A percentile compares a stretch with the other conserved stretches of the same genome.
phyloP scores from a whole-genome alignment of 176 grass and related monocot species.

The Typha latifolia region DNA sequence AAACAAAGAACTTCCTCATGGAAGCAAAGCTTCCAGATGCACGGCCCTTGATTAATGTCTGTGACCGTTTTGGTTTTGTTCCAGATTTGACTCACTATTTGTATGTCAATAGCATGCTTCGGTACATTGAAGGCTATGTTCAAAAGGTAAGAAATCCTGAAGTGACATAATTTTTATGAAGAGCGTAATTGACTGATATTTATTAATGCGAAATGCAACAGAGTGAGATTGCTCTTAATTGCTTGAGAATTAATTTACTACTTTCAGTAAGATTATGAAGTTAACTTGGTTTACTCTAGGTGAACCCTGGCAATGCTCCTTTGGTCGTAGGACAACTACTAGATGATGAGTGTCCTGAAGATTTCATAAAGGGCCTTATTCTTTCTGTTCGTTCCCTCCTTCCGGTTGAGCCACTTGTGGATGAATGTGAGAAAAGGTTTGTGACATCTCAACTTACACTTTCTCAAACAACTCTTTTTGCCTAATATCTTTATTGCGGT shows the following conservation, averaged over 20 bases:
- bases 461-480: neutral
- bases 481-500: conserved; percentile 11
- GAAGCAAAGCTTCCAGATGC: conserved; percentile 97
- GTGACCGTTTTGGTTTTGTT: conserved; percentile 94
- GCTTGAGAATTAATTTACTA: neutral
- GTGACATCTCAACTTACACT: neutral
- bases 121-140: conserved; percentile 98
- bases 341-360: conserved; percentile 96
- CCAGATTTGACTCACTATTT: conserved; percentile 93
- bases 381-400: conserved; percentile 85
- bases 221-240: neutral
- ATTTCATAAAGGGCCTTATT: conserved; percentile 98
- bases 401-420: conserved; percentile 87
- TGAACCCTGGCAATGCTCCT: conserved; percentile 88
- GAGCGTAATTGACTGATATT: neutral
- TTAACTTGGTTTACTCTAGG: conserved; percentile 34
- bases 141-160: conserved; percentile 54
- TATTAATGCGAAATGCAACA: neutral
- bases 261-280: neutral
- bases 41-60: conserved; percentile 88
- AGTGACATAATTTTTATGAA: too few species aligned
- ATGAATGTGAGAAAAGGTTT: conserved; percentile 94
- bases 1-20: conserved; percentile 97
- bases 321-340: conserved; percentile 87
- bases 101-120: conserved; percentile 90